Base-by-base conservation (phyloP, 202 grass and related monocot species). In the Eragrostis tef region DNA sequence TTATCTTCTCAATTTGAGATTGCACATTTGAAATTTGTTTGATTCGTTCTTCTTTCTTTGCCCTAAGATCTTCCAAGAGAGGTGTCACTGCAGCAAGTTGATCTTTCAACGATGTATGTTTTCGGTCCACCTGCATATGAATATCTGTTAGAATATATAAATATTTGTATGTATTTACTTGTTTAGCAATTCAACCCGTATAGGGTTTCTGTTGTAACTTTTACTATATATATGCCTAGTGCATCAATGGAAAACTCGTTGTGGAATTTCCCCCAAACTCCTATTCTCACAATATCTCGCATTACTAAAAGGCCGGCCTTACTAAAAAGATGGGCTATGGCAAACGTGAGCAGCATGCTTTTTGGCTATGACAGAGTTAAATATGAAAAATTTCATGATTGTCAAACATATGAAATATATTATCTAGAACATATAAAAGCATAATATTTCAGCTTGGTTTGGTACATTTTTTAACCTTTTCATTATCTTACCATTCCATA, bases 1-100 rank as follows among this genome's bases (percentile, higher is more conserved):
- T 91, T 79, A 98, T 98, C 83, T 93, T 94, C 79, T 84, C 86
- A n/a, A 98, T 94, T 79, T 94, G 92, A 2, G 82, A 91, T 77
- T 83, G 86, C 71, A 98, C 44, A 74, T 89, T 86, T 57, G 86
- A 84, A 73, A 98, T 91, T 57, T 89, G 86, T 79, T 80, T 90
- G 44, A 87, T 74, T 77, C 94, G 84, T 57, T 98, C 88, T 75
- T 89, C 90, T 91, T 91, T 98, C 67, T 88, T 94, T 62, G 56
- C 47, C 82, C 84, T 87, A 68, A 98, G 88, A 79, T 94, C 89
- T 78, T 98, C 88, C 90, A 93, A 86, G 24, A 93, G 75, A 79
- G 90, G 88, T 41, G 82, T 91, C 70, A 94, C 86, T 70, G 84
- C 64, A 21, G 84, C 84, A 84, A 94, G 88, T 76, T 94, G 89